Evolutionary conservation across 768 basidiomycete species (phyloP).

Genomic region (Tylopilus rubrobrunneus): DNA sequence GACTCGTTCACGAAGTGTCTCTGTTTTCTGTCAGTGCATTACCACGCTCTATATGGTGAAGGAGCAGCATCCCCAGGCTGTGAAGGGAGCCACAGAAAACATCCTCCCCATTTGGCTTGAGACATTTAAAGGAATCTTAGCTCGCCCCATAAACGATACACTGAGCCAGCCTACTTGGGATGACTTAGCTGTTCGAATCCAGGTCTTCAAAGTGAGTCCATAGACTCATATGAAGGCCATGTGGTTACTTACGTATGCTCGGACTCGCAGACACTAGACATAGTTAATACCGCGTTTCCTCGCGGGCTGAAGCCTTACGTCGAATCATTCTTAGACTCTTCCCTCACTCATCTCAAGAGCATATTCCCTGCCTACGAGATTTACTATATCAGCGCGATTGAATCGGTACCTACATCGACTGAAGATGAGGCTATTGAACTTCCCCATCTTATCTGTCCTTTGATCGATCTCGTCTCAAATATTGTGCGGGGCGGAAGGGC

Average conservation of each 20-base stretch:
- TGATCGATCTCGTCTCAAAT: slow-evolving; percentile 76
- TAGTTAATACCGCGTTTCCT: slow-evolving; percentile 79
- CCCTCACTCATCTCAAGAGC: slow-evolving; percentile 55
- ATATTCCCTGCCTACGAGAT: slow-evolving; percentile 58
- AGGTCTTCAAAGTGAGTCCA: slow-evolving; percentile 73
- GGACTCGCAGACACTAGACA: slow-evolving; percentile 63
- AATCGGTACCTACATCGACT: slow-evolving; percentile 56
- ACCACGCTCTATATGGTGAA: slow-evolving; percentile 92
- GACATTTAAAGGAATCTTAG: slow-evolving; percentile 77
- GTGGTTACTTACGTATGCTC: slow-evolving; percentile 1
- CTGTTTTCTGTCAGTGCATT: slow-evolving; percentile 88
- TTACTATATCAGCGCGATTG: slow-evolving; percentile 57
- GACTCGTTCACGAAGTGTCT: slow-evolving; percentile 81
- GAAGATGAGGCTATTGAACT: slow-evolving; percentile 79
- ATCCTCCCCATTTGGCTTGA: slow-evolving; percentile 92
- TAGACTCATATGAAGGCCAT: not conserved
- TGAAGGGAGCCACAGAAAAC: slow-evolving; percentile 74
- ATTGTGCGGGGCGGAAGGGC: slow-evolving; percentile 62
- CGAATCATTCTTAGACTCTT: slow-evolving; percentile 51
- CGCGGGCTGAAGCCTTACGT: slow-evolving; percentile 63
- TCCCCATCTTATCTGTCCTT: slow-evolving; percentile 68
- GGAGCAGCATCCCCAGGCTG: slow-evolving; percentile 83
- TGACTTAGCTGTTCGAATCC: slow-evolving; percentile 69
- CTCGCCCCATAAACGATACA: slow-evolving; percentile 60
- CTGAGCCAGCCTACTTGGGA: slow-evolving; percentile 69